Base-by-base conservation (phyloP, 106 monocot genomes). In the Allium fistulosum region DNA sequence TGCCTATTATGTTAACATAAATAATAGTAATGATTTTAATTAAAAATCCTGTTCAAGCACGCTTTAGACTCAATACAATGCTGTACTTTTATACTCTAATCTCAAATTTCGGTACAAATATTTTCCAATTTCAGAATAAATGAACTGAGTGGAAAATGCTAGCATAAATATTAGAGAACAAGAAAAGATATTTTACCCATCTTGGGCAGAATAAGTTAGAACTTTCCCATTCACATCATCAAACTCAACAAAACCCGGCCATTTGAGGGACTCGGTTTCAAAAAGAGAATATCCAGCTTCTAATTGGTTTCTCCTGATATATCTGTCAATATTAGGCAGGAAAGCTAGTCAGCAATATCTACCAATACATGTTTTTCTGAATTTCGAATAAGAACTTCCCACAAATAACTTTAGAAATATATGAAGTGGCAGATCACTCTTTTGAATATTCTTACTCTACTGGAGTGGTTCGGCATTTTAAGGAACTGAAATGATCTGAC, bases 151-250 rank as follows among this genome's bases (percentile, higher is more conserved):
- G 37, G 1, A 5, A 37, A 37, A 37, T 37, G 37, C 37, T 37
- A 37, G 37, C 37, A 37, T 37, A 37, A 37, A 37, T 37, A 37
- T 37, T 1, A 37, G 37, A 37, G 37, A 37, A 5, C 37, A 37
- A 37, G 37, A 37, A 37, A 37, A 37, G 37, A 1, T 37, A 37
- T 37, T 37, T 66, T 74, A 92, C 91, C 91, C 87, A 71, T 92
- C 87, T 75, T 87, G 91, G 4, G 92, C 88, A 51, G 92, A 93
- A 66, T 93, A 93, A 8, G 92, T 93, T 22, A 93, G 76, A 53
- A 93, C 92, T 83, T 93, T 93, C 11, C 88, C 92, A 79, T 93
- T 93, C 26, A 93, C 92, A 83, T 93, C 92, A 69, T 93, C 92
- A 75, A 93, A 93, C 76, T 93, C 92, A 6, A 93, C 92, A 79